Percentiles rank a stretch among this genome's conserved stretches.
These are phyloP conservation scores for Leccinum rimulosum DNA, from an alignment of 768 basidiomycete genomes.

Conservation along the genomic window DNA sequence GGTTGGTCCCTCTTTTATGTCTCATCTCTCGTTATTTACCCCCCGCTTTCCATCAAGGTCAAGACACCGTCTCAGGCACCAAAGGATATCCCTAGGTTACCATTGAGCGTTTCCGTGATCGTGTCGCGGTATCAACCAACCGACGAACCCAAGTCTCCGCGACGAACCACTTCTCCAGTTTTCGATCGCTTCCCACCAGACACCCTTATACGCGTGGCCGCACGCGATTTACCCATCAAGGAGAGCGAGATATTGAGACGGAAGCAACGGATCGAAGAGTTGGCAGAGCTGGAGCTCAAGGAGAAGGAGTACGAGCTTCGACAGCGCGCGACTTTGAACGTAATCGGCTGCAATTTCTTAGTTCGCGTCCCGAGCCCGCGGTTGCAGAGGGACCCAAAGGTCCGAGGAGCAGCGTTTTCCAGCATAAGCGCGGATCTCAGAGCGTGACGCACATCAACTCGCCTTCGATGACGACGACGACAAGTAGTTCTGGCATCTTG, in stretches of 20 bases:
- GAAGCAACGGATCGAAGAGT: slow-evolving; percentile 27
- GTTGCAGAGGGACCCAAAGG: slow-evolving; percentile 33
- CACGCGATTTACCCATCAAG: slow-evolving; percentile 18
- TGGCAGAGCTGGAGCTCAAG: slow-evolving; percentile 49
- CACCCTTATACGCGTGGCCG: slow-evolving; percentile 13
- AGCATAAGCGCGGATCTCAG: slow-evolving; percentile 29
- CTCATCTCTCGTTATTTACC: background rate
- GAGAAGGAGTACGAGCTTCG: slow-evolving; percentile 8
- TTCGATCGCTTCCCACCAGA: slow-evolving; percentile 28
- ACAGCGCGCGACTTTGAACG: slow-evolving; percentile 49
- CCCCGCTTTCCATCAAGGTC: slow-evolving; percentile 36
- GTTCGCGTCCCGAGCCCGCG: slow-evolving; percentile 29
- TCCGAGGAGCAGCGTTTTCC: slow-evolving; percentile 22
- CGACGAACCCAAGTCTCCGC: slow-evolving; percentile 22
- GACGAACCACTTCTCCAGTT: slow-evolving; percentile 37
- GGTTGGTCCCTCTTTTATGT: slow-evolving; percentile 38
- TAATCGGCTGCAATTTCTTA: slow-evolving; percentile 45
- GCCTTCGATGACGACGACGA: slow-evolving; percentile 3
- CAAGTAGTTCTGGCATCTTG: too few relatives aligned
- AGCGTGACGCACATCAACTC: slow-evolving; percentile 27
- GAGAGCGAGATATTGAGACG: slow-evolving; percentile 27
- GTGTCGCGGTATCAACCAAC: slow-evolving; percentile 58
- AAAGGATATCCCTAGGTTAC: slow-evolving; percentile 63
- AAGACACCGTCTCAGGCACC: slow-evolving; percentile 52
- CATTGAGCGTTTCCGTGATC: slow-evolving; percentile 60